These are phyloP conservation scores for Keqinozyma sinolaborantium DNA, from an alignment of 1,139 yeast genomes.

Conservation along the genomic window DNA sequence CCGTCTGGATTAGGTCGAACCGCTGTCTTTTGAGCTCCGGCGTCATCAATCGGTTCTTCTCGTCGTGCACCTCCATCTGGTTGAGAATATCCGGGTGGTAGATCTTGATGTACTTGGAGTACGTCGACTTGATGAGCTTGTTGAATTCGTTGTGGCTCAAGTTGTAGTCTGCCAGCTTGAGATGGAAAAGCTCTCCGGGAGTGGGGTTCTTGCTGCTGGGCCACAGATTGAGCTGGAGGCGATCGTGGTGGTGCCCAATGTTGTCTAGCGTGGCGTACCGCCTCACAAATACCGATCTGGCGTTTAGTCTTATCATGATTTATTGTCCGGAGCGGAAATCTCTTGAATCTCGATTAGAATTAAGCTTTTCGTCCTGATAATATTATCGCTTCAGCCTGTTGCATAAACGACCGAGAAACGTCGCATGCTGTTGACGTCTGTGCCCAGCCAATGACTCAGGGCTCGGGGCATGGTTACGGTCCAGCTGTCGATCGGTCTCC, in stretches of 20 bases:
- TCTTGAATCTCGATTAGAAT: too few species aligned
- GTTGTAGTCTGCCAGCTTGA: slow-evolving; percentile 20
- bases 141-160: slow-evolving; percentile 33
- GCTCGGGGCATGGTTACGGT: too few species aligned
- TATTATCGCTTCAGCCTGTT: too few species aligned
- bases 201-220: slow-evolving; percentile 58
- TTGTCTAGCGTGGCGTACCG: slow-evolving; percentile 8
- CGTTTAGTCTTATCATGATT: not conserved
- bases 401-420: too few species aligned
- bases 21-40: slow-evolving; percentile 48
- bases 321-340: not conserved
- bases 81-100: slow-evolving; percentile 80
- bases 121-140: slow-evolving; percentile 48
- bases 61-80: slow-evolving; percentile 20
- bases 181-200: slow-evolving; percentile 71
- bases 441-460: too few species aligned
- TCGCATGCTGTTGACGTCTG: too few species aligned
- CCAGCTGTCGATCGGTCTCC: too few species aligned
- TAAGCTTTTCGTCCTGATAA: too few species aligned
- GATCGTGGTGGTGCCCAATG: slow-evolving; percentile 15
- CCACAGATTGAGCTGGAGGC: slow-evolving; percentile 43
- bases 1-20: slow-evolving; percentile 62
- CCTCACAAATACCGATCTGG: too few species aligned
- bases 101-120: slow-evolving; percentile 64
- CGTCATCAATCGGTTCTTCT: slow-evolving; percentile 25